Base-by-base conservation (phyloP, 148 eudicot genomes). In the Dysphania ambrosioides region DNA sequence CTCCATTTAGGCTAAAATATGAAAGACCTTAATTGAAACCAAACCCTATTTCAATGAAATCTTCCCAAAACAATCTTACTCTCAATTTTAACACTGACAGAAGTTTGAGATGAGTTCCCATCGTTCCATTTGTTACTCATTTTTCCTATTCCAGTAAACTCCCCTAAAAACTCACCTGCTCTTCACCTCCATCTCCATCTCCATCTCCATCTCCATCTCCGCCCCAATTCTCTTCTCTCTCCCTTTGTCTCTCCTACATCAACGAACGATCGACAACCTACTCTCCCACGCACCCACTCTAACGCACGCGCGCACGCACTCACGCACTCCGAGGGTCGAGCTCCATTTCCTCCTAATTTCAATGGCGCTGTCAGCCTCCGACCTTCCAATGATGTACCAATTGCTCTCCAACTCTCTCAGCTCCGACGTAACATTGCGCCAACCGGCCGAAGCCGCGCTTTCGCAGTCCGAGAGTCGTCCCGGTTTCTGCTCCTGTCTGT, bases 401-500 rank as follows among this genome's bases (percentile, higher is more conserved):
- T 71, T 95, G 71, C 97, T 95, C 65, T 61, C 88, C 5, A 90
- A 90, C 77, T 95, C 96, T 21, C 79, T 95, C 13, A 92, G 96
- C 83, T 76, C 82, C 63, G 92, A 95, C 71, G 77, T 72, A 29
- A 79, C 63, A 66, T 70, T 92, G 31, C 87, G 96, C 16, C 87
- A 90, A 75, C 92, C 92, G 0, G 97, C 99, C 1, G 99, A 95
- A 76, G 72, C 82, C 57, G 87, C 97, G 2, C 96, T 95, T 21
- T 88, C 94, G 8, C 90, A 89, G 71, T 95, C 93, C 10, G 99
- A 95, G 57, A 84, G 79, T 73, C 86, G 92, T 0, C 91, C 97
- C 34, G 99, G 99, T 23, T 95, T 95, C 75, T 90, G 96, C 83
- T 95, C 96, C 71, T 92, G 97, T 36, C 85, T 95, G 0, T 78